A percentile compares a stretch with the other conserved stretches of the same genome.
These are phyloP conservation scores for Stagonosporopsis cucurbitacearum DNA, from an alignment of 2,329 filamentous ascomycete genomes.

Conservation along the genomic window DNA sequence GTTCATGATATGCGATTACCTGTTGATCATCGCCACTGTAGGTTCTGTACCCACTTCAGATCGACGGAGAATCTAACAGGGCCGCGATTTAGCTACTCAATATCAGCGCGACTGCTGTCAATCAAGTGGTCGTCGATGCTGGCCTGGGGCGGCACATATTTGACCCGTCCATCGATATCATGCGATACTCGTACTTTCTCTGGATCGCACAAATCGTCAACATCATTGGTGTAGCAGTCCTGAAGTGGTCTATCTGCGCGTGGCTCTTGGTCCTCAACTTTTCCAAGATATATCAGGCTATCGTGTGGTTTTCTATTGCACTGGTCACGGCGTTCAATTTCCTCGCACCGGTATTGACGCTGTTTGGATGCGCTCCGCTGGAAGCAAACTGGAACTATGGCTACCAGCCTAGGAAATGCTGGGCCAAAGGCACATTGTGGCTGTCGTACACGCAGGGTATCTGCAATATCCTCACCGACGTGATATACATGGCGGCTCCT, in stretches of 20 bases:
- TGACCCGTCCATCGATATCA: slow-evolving; percentile 28
- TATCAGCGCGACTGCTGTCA: slow-evolving; percentile 21
- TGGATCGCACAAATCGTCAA: slow-evolving; percentile 38
- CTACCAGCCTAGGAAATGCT: slow-evolving; percentile 26
- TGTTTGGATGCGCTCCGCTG: slow-evolving; percentile 37
- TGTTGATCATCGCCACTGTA: slow-evolving; percentile 36
- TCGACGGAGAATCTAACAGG: slow-evolving; percentile 10
- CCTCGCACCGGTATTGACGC: slow-evolving; percentile 30
- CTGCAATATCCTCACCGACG: slow-evolving; percentile 39
- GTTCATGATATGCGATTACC: slow-evolving; percentile 35
- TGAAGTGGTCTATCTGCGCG: slow-evolving; percentile 42
- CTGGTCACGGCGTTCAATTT: slow-evolving; percentile 39
- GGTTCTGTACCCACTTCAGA: slow-evolving; percentile 15
- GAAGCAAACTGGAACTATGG: slow-evolving; percentile 38
- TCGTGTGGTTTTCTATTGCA: slow-evolving; percentile 38
- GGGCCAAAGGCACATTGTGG: slow-evolving; percentile 28
- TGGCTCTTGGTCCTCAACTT: slow-evolving; percentile 41
- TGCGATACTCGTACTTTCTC: slow-evolving; percentile 30
- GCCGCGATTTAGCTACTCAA: slow-evolving; percentile 22
- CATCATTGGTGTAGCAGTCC: slow-evolving; percentile 36
- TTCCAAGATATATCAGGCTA: slow-evolving; percentile 30
- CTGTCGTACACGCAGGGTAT: slow-evolving; percentile 37
- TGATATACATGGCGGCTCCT: slow-evolving; percentile 38
- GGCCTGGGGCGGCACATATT: slow-evolving; percentile 34
- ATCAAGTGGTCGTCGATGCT: slow-evolving; percentile 25